Base-by-base conservation (phyloP, 2,329 filamentous ascomycete species). In the Sporothrix curviconia region DNA sequence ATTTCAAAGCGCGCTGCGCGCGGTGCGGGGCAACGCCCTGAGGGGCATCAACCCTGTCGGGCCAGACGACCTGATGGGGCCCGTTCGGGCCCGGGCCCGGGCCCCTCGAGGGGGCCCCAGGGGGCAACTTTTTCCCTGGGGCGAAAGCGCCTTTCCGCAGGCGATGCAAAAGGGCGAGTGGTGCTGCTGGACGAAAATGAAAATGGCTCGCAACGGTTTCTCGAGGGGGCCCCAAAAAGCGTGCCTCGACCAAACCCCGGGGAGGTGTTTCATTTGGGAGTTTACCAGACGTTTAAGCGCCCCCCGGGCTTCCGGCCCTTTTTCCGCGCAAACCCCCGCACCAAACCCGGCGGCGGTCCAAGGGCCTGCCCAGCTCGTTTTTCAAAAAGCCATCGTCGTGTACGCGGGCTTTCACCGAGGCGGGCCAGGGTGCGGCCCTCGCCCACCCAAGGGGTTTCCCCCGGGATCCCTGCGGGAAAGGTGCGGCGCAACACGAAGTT, bases 141-240 rank as follows among this genome's bases (percentile, higher is more conserved):
- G 91, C 64, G 92, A 99, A 69, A 94, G 92, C 0, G 92, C 94
- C 1, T 97, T 99, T 68, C 76, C 99, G 19, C 89, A 90, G 68
- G 94, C 94, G 0, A 97, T 99, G 92, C 94, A 97, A 68, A 88
- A 84, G 58, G 94, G 94, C 28, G 89, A 95, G 65, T 99, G 94
- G 94, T 99, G 11, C 77, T 99, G 28, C 79, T 99, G 0, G 94
- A 99, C 67, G 94, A 99, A 75, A 99, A 99, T 94, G 99, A 99
- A 66, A 75, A 99, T 62, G 94, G 95, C 1, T 97, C 92, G 0
- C 94, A 99, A 69, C 95, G 92, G 4, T 92, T 99, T 2, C 81
- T 99, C 1, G 94, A 99, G 74, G 95, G 94, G n/a, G n/a, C n/a
- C n/a, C 61, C 76, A 99, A 32, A 99, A 99, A 64, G 92, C 94